phyloP scores from a whole-genome alignment of 345 rosid genomes.

The Syzygium jambos region DNA sequence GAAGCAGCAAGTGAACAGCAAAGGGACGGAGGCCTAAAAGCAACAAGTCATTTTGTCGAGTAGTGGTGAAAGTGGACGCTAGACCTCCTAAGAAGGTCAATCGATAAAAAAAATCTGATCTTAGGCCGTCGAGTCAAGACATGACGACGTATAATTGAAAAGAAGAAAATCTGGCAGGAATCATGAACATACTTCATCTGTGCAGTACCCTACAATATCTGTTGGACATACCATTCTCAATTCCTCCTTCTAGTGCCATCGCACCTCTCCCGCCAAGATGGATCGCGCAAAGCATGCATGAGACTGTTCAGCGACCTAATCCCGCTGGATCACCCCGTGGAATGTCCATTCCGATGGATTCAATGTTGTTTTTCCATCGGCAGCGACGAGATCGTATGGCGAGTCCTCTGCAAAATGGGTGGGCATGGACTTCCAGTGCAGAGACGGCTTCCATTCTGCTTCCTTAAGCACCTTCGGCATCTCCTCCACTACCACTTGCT shows the following conservation, averaged over 20 bases:
- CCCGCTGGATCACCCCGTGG: slow-evolving; percentile 75
- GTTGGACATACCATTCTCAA: background rate
- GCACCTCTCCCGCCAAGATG: background rate
- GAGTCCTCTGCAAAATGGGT: slow-evolving; percentile 80
- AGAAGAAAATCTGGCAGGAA: background rate
- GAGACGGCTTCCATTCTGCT: slow-evolving; percentile 85
- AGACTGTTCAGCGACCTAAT: slow-evolving; percentile 12
- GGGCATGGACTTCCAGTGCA: slow-evolving; percentile 88
- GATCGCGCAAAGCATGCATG: background rate
- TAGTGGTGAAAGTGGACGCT: no score
- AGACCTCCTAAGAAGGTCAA: no score
- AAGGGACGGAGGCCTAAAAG: no score
- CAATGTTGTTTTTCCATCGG: slow-evolving; percentile 61
- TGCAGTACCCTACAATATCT: background rate
- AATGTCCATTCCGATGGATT: slow-evolving; percentile 85
- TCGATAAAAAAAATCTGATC: background rate
- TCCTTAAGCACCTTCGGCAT: slow-evolving; percentile 65
- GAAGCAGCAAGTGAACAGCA: no score
- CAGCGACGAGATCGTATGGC: slow-evolving; percentile 65
- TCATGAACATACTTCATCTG: background rate
- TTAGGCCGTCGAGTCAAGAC: background rate
- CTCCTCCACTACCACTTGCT: slow-evolving; percentile 83
- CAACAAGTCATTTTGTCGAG: no score
- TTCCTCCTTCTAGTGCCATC: background rate
- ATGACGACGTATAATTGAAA: background rate